phyloP scores from a whole-genome alignment of 148 eudicot species.

The Fagopyrum tataricum region DNA sequence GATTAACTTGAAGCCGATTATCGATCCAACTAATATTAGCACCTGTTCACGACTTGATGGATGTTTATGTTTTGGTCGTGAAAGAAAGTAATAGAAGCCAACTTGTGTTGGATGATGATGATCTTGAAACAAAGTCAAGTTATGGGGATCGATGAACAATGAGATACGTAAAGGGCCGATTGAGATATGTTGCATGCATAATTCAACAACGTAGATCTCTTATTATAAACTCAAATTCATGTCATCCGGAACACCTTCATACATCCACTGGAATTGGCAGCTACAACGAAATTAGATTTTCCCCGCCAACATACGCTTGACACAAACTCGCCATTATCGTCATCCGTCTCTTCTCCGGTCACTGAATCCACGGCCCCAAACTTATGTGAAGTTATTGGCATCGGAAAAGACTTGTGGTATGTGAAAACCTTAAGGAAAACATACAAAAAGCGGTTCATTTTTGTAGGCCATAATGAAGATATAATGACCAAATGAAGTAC shows the following conservation, averaged over 20 bases:
- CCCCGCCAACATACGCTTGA: slow-evolving; percentile 93
- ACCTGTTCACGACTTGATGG: too few species aligned
- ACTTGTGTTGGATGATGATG: too few species aligned
- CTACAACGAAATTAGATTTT: slow-evolving; percentile 71
- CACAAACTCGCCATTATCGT: slow-evolving; percentile 82
- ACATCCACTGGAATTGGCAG: slow-evolving; percentile 89
- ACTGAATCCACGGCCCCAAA: slow-evolving; percentile 88
- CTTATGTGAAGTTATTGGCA: slow-evolving; percentile 87
- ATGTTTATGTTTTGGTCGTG: too few species aligned
- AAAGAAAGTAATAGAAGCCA: too few species aligned
- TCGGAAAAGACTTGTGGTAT: slow-evolving; percentile 73
- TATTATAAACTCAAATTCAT: slow-evolving; percentile 13
- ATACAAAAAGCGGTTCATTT: neutral
- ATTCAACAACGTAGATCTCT: too few species aligned
- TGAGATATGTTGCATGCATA: too few species aligned
- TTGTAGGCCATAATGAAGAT: too few species aligned
- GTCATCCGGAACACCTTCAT: slow-evolving; percentile 79
- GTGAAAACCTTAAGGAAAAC: slow-evolving; percentile 56
- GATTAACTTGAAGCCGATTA: too few species aligned
- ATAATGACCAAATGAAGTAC: slow-evolving; percentile 16
- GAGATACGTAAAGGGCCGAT: too few species aligned
- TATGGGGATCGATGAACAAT: too few species aligned
- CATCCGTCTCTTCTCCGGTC: slow-evolving; percentile 77
- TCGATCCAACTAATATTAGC: too few species aligned
- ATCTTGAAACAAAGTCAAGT: too few species aligned